These are phyloP conservation scores for Lobosporangium transversale DNA, from an alignment of 192 early-diverging fungal species.

Conservation along the genomic window DNA sequence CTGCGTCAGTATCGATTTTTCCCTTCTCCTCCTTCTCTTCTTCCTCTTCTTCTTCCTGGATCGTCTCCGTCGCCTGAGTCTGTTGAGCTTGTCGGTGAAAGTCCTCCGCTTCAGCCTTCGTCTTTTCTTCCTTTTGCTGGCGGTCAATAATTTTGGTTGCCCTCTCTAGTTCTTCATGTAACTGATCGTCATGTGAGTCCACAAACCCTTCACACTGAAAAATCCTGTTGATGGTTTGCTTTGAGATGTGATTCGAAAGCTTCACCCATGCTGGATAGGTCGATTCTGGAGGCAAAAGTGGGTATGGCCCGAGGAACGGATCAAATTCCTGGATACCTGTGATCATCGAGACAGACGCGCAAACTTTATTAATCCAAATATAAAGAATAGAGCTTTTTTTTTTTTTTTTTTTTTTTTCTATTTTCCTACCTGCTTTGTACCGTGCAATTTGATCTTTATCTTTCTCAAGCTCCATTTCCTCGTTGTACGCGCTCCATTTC, in stretches of 20 bases:
- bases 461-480: constrained; percentile 69
- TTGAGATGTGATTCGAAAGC: constrained; percentile 75
- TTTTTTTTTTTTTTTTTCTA: too few relatives aligned
- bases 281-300: constrained; percentile 67
- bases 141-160: constrained; percentile 67
- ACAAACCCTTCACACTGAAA: constrained; percentile 29
- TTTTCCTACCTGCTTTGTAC: constrained; percentile 72
- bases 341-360: neutral
- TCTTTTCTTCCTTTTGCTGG: constrained; percentile 61
- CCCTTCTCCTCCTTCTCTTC: too few relatives aligned
- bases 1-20: too few relatives aligned
- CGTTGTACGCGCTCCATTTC: constrained; percentile 80
- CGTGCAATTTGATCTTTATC: constrained; percentile 72
- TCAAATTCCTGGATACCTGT: constrained; percentile 85
- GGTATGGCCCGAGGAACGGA: constrained; percentile 83
- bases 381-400: too few relatives aligned
- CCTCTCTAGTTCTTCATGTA: constrained; percentile 53
- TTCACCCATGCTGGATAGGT: constrained; percentile 81
- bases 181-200: constrained; percentile 60
- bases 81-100: constrained; percentile 12
- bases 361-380: neutral
- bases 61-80: constrained; percentile 11
- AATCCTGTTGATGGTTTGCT: constrained; percentile 8
- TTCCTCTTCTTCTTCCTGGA: constrained; percentile 27
- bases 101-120: constrained; percentile 41